Evolutionary conservation across 1,284 basidiomycete species (phyloP).

Genomic region (Mrakiaceae sp.): DNA sequence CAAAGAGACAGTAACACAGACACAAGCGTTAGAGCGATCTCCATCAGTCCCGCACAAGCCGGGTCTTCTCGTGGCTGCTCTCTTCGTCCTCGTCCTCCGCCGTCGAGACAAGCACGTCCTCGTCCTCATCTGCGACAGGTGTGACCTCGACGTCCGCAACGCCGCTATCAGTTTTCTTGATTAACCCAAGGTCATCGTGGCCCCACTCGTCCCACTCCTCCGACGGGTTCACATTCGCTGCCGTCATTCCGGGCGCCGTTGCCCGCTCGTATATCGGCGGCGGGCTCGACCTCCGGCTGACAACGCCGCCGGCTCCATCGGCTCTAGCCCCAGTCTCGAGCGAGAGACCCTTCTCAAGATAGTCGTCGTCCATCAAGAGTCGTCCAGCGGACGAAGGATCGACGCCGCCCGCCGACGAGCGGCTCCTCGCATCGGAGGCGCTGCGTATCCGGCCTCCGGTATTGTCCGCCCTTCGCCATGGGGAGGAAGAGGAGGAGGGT

Average conservation of each 20-base stretch:
- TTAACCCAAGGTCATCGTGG: neutral
- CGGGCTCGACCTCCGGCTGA: neutral
- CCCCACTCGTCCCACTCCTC: slow-evolving; percentile 16
- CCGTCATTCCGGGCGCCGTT: neutral
- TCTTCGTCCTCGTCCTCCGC: too few relatives aligned
- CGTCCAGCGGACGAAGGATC: neutral
- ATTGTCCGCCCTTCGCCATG: neutral
- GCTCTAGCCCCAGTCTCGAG: neutral
- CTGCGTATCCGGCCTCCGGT: neutral
- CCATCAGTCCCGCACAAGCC: too few relatives aligned
- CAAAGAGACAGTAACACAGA: too few relatives aligned
- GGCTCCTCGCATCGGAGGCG: neutral
- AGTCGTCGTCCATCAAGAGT: neutral
- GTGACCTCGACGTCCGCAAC: too few relatives aligned
- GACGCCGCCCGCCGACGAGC: neutral
- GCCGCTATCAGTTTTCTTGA: neutral
- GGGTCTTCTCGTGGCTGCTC: too few relatives aligned
- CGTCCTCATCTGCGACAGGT: too few relatives aligned
- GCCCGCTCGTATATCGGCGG: slow-evolving; percentile 7
- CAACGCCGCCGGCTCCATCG: neutral
- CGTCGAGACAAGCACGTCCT: too few relatives aligned
- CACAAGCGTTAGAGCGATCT: too few relatives aligned
- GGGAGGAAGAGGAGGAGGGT: neutral
- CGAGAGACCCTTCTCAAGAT: neutral
- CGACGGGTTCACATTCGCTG: neutral